phyloP scores from a whole-genome alignment of 2,329 filamentous ascomycete genomes.

The Calonectria leucothoes region DNA sequence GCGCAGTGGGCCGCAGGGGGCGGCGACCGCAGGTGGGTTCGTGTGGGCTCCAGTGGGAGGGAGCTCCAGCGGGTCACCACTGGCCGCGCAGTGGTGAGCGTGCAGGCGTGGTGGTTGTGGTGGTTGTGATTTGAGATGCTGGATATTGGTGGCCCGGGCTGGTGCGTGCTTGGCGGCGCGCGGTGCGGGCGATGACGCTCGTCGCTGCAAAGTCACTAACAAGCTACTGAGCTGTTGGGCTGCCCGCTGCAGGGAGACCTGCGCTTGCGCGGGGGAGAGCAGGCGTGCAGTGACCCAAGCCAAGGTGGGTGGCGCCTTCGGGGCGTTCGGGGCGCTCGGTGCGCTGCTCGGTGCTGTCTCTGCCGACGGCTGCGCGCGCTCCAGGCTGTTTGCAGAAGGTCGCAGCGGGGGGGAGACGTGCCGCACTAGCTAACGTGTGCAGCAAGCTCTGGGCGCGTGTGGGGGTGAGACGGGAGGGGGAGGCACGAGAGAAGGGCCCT shows the following conservation, averaged over 20 bases:
- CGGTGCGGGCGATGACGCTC: slow-evolving; percentile 5
- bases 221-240: background rate
- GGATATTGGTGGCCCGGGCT: slow-evolving; percentile 5
- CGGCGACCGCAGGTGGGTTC: slow-evolving; percentile 25
- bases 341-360: slow-evolving; percentile 25
- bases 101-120: background rate
- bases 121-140: slow-evolving; percentile 6
- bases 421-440: slow-evolving; percentile 20
- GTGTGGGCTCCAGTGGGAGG: slow-evolving; percentile 25
- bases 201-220: background rate
- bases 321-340: slow-evolving; percentile 26
- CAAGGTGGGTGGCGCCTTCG: slow-evolving; percentile 19
- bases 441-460: slow-evolving; percentile 8
- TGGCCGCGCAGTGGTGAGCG: slow-evolving; percentile 11
- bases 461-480: slow-evolving; percentile 9
- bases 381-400: slow-evolving; percentile 18
- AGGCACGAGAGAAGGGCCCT: slow-evolving; percentile 4
- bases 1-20: slow-evolving; percentile 41
- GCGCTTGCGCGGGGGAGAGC: background rate
- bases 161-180: background rate
- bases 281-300: background rate
- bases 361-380: slow-evolving; percentile 15
- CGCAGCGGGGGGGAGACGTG: slow-evolving; percentile 15
- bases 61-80: slow-evolving; percentile 28
- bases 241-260: background rate